phyloP scores from a whole-genome alignment of 192 early-diverging fungal genomes.

The Dissophora ornata region DNA sequence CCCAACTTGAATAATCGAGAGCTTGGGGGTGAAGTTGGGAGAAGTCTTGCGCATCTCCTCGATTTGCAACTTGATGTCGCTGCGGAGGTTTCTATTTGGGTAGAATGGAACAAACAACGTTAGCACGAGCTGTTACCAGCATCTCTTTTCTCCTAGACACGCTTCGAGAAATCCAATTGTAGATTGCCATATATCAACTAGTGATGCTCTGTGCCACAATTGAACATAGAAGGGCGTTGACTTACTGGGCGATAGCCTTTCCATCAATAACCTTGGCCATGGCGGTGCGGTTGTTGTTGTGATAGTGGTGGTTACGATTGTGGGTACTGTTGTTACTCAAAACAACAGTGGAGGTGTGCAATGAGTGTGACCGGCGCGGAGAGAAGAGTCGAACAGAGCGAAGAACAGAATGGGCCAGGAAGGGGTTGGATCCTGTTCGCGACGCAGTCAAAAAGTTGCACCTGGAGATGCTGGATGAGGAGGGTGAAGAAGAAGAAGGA shows the following conservation, averaged over 20 bases:
- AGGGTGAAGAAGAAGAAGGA: background rate
- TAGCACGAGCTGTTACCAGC: no score
- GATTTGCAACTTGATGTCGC: conserved; percentile 76
- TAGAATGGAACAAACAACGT: background rate
- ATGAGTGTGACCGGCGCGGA: background rate
- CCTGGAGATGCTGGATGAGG: background rate
- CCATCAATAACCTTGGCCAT: conserved; percentile 80
- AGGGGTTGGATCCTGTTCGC: background rate
- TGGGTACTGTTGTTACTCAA: background rate
- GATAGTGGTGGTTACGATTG: background rate
- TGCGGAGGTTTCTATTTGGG: conserved; percentile 75
- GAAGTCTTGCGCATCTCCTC: conserved; percentile 68
- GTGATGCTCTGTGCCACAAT: no score
- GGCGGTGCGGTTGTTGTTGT: background rate
- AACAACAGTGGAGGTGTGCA: conserved; percentile 8
- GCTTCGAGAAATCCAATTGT: no score
- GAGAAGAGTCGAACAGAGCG: background rate
- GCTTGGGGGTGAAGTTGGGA: conserved; percentile 82
- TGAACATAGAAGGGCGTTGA: no score
- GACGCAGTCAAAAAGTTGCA: background rate
- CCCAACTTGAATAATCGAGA: conserved; percentile 95
- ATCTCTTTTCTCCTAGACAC: no score
- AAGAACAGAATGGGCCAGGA: background rate
- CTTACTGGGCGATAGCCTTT: conserved; percentile 82
- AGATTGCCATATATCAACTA: no score